phyloP scores from a whole-genome alignment of 2,329 filamentous ascomycete genomes.

The Aspergillus unguis region DNA sequence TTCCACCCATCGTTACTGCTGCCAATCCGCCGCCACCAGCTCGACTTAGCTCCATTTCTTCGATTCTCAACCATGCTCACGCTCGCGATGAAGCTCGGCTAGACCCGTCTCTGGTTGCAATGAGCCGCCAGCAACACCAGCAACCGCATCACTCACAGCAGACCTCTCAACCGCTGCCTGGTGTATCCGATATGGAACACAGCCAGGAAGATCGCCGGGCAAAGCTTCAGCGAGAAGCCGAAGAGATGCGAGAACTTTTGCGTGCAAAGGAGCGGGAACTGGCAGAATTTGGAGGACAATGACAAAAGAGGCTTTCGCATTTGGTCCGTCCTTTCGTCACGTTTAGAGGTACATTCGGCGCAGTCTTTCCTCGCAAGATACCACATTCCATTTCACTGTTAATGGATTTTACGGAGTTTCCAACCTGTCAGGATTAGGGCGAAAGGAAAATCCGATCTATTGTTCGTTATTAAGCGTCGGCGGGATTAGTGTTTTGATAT shows the following conservation, averaged over 20 bases:
- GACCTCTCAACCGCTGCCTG: constrained; percentile 26
- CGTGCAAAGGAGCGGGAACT: constrained; percentile 72
- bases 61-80: constrained; percentile 63
- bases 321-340: constrained; percentile 4
- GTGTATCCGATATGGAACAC: constrained; percentile 48
- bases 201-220: constrained; percentile 61
- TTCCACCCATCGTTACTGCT: constrained; percentile 39
- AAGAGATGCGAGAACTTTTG: constrained; percentile 70
- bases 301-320: background rate
- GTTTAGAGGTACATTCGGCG: constrained; percentile 18
- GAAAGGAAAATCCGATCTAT: constrained; percentile 13
- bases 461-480: constrained; percentile 19
- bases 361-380: constrained; percentile 20
- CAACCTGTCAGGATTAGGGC: constrained; percentile 5
- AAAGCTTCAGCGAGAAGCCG: constrained; percentile 68
- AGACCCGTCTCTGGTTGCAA: constrained; percentile 38
- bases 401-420: constrained; percentile 16
- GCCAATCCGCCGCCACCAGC: constrained; percentile 46
- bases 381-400: constrained; percentile 15
- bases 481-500: constrained; percentile 16
- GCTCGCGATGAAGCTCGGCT: constrained; percentile 37
- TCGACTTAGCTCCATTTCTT: constrained; percentile 71
- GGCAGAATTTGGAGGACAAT: constrained; percentile 47
- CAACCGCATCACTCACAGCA: constrained; percentile 27
- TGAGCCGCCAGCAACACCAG: constrained; percentile 29